phyloP scores from a whole-genome alignment of 2,329 filamentous ascomycete species.

The Mariannaea sp. region DNA sequence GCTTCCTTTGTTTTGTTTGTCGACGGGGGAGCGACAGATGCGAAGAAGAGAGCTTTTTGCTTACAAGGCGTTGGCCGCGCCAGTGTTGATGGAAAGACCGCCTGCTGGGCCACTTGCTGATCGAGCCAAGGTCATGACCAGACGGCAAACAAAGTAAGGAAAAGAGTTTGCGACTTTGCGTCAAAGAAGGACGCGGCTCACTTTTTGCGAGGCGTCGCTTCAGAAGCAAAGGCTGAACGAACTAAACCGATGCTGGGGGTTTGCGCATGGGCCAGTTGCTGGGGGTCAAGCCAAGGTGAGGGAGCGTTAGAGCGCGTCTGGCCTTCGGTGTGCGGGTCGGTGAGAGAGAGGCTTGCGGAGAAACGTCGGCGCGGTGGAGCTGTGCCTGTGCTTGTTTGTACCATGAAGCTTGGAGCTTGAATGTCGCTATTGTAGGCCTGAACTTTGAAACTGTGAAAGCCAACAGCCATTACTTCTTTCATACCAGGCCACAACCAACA shows the following conservation, averaged over 20 bases:
- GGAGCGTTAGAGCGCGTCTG: neutral
- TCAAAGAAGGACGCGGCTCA: slow-evolving; percentile 28
- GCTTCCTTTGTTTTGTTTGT: slow-evolving; percentile 15
- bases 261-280: slow-evolving; percentile 29
- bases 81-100: slow-evolving; percentile 68
- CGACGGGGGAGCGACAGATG: slow-evolving; percentile 13
- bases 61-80: slow-evolving; percentile 58
- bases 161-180: slow-evolving; percentile 27
- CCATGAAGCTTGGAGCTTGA: slow-evolving; percentile 20
- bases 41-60: slow-evolving; percentile 31
- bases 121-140: slow-evolving; percentile 56
- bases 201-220: slow-evolving; percentile 33
- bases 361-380: slow-evolving; percentile 36
- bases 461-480: neutral
- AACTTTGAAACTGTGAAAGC: slow-evolving; percentile 1
- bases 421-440: slow-evolving; percentile 24
- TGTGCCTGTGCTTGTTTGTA: slow-evolving; percentile 23
- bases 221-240: neutral
- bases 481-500: neutral
- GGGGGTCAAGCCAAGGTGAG: slow-evolving; percentile 27
- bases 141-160: slow-evolving; percentile 21
- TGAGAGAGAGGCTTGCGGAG: slow-evolving; percentile 33
- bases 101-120: slow-evolving; percentile 64
- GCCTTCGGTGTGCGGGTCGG: slow-evolving; percentile 14
- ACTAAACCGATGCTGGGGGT: slow-evolving; percentile 19